Base-by-base conservation (phyloP, 2,329 filamentous ascomycete species). In the Colletotrichum agaves region DNA sequence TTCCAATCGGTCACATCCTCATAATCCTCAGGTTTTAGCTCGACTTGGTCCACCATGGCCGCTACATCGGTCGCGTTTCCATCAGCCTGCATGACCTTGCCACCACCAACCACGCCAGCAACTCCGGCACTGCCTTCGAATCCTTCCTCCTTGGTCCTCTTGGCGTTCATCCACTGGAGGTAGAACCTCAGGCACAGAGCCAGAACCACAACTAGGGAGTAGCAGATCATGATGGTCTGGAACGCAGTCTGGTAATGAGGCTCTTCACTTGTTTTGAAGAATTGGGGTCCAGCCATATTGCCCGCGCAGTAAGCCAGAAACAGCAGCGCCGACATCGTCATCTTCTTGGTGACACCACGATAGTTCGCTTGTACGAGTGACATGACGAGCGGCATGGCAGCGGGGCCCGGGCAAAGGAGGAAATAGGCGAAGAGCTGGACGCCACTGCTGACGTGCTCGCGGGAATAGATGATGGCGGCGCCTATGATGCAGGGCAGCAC, bases 1-100 rank as follows among this genome's bases (percentile, higher is more conserved):
- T 88, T 82, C 84, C 85, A 88, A 72, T 90, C 88, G 2, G 88
- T 89, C 2, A 85, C 75, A 74, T 90, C 87, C 19, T 88, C 85
- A 63, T 87, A 85, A 65, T 85, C 83, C 60, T 82, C 79, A 0
- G 80, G 77, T 17, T 77, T 75, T 21, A 85, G 72, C 55, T 80
- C 77, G 0, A 81, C 74, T 33, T 76, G 76, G 11, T 73, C 72
- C n/a, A 78, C 75, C n/a, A 73, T 75, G 43, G 76, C 75, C 2
- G 73, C 73, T 5, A 77, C 72, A 37, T 76, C 69, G 1, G 71
- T 72, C 0, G 67, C 61, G 7, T 70, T 71, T 3, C 68, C 63
- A 13, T 69, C 70, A 4, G 73, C 69, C 27, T 75, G 75, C 12
- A 78, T 72, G 17, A 80, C 72, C 64, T 79, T 80, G 1, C 77